Conservation (phyloP, 108 stramenopile genomes). For the Cyclostephanos tholiformis region DNA sequence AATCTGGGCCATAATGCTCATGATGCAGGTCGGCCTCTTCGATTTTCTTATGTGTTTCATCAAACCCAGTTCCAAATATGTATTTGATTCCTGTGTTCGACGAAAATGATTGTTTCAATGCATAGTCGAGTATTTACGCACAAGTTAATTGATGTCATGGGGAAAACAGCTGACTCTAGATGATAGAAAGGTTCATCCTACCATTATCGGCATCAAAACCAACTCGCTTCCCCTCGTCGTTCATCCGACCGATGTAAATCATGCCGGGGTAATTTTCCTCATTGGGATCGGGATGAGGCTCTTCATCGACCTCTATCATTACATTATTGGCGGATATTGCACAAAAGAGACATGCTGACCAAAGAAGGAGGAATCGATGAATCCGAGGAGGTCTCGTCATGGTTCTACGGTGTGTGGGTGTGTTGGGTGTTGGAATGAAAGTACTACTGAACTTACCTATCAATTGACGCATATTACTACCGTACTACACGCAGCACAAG, state of each 20-base stretch:
- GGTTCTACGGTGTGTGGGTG: neutral
- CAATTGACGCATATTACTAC: no score
- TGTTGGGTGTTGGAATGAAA: no score
- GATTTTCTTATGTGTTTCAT: conserved; percentile 65
- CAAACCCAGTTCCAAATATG: conserved; percentile 80
- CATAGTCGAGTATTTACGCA: neutral
- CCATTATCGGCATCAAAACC: conserved; percentile 38
- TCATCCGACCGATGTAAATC: conserved; percentile 61
- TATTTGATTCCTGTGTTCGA: conserved; percentile 69
- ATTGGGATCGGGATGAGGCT: conserved; percentile 84
- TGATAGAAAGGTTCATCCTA: conserved; percentile 16
- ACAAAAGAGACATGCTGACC: conserved; percentile 12
- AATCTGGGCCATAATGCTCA: conserved; percentile 48
- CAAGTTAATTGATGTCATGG: neutral
- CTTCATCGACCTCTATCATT: conserved; percentile 55
- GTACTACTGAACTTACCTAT: no score
- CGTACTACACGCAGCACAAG: no score
- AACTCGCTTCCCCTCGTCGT: conserved; percentile 44
- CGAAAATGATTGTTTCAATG: conserved; percentile 28
- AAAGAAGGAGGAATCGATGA: neutral
- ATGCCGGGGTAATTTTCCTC: conserved; percentile 76
- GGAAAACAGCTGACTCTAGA: neutral
- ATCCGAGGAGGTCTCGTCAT: conserved; percentile 6
- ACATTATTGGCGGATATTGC: conserved; percentile 23
- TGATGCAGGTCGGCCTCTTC: conserved; percentile 70